These are phyloP conservation scores for Beauveria brongniartii DNA, from an alignment of 2,329 filamentous ascomycete species.

Conservation along the genomic window DNA sequence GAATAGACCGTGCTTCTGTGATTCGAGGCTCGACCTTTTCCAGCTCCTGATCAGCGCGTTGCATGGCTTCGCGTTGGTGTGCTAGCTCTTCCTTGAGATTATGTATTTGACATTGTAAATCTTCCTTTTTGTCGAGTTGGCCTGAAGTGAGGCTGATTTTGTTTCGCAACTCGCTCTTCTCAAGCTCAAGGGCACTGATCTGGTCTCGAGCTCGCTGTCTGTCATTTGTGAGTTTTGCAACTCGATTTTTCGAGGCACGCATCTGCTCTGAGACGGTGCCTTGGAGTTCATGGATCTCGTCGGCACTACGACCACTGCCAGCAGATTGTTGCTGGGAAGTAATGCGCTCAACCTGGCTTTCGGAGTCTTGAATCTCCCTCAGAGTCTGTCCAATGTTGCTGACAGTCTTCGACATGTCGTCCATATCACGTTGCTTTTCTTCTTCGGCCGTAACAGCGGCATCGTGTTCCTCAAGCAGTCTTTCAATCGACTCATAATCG, in stretches of 20 bases:
- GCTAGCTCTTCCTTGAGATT: conserved; percentile 60
- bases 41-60: conserved; percentile 63
- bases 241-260: conserved; percentile 52
- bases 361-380: conserved; percentile 62
- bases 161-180: conserved; percentile 65
- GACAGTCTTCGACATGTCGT: conserved; percentile 69
- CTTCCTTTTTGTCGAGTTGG: conserved; percentile 73
- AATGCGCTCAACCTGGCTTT: conserved; percentile 66
- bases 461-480: conserved; percentile 60
- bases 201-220: conserved; percentile 62
- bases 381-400: conserved; percentile 65
- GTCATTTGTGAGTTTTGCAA: conserved; percentile 59
- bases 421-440: conserved; percentile 61
- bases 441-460: conserved; percentile 55
- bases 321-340: conserved; percentile 67
- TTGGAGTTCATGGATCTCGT: conserved; percentile 76
- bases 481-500: conserved; percentile 52
- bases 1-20: conserved; percentile 63
- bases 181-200: conserved; percentile 65
- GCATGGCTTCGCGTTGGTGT: conserved; percentile 63
- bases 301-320: conserved; percentile 58
- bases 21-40: conserved; percentile 69
- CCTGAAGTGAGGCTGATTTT: conserved; percentile 63
- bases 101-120: conserved; percentile 62
- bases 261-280: conserved; percentile 59